These are phyloP conservation scores for Clathrospora elynae DNA, from an alignment of 2,329 filamentous ascomycete genomes.

Conservation along the genomic window DNA sequence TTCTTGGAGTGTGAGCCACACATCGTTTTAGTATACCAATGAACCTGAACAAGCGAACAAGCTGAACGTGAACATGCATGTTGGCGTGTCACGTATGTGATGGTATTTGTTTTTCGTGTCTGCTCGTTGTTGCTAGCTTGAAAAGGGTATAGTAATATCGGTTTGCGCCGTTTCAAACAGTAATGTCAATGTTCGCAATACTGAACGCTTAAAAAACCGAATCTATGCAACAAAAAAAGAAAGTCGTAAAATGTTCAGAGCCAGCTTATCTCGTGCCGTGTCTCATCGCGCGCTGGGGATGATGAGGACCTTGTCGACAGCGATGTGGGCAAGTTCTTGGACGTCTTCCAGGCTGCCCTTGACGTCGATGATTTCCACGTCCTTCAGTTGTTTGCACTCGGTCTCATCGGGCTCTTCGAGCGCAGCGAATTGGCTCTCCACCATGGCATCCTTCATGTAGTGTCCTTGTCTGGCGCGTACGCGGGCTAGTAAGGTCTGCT, in stretches of 20 bases:
- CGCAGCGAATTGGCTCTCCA: conserved; percentile 85
- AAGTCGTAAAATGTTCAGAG: conserved; percentile 9
- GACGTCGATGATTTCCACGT: conserved; percentile 55
- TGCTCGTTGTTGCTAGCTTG: too few relatives aligned
- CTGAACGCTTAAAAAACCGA: too few relatives aligned
- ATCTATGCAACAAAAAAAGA: too few relatives aligned
- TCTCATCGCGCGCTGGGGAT: conserved; percentile 12
- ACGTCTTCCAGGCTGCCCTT: conserved; percentile 50
- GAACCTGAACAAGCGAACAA: too few relatives aligned
- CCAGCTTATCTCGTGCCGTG: conserved; percentile 1
- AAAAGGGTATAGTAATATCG: too few relatives aligned
- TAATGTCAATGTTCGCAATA: too few relatives aligned
- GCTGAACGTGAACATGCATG: too few relatives aligned
- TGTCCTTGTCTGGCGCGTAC: conserved; percentile 78
- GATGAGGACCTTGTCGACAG: conserved; percentile 48
- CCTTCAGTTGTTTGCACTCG: conserved; percentile 58
- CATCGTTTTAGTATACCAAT: too few relatives aligned
- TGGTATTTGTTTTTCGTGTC: too few relatives aligned
- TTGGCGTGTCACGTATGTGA: too few relatives aligned
- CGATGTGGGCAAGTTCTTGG: conserved; percentile 45
- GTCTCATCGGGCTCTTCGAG: conserved; percentile 79
- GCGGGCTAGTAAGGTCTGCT: conserved; percentile 74
- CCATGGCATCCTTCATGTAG: conserved; percentile 97
- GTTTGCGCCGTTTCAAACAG: too few relatives aligned
- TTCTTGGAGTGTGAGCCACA: too few relatives aligned